phyloP scores from a whole-genome alignment of 2,329 filamentous ascomycete genomes.

The Cytospora piceicola region DNA sequence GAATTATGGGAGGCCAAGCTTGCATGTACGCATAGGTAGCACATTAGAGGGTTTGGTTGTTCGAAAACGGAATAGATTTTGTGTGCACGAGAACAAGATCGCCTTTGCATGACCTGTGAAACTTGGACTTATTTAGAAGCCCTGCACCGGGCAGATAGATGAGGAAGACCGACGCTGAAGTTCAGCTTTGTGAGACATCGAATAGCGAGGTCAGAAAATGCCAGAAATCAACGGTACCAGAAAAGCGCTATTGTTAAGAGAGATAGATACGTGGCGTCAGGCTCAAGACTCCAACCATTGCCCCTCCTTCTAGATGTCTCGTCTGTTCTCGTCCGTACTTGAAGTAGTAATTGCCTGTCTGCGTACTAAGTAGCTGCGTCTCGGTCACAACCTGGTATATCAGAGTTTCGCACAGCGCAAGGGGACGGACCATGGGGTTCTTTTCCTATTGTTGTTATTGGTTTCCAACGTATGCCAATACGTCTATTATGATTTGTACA shows the following conservation, averaged over 20 bases:
- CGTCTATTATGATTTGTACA: conserved; percentile 11
- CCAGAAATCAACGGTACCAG: no score
- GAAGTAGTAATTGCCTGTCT: no score
- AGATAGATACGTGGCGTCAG: no score
- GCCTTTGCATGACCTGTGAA: neutral
- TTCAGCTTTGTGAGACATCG: no score
- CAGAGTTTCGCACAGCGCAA: neutral
- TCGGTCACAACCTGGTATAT: neutral
- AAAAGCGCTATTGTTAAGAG: no score
- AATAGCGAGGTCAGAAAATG: no score
- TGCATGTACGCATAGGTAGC: conserved; percentile 24
- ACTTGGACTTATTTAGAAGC: neutral
- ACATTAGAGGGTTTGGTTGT: conserved; percentile 25
- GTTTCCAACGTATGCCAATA: conserved; percentile 5
- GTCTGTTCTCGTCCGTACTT: neutral
- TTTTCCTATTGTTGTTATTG: neutral
- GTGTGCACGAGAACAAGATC: neutral
- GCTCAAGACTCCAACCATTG: no score
- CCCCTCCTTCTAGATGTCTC: no score
- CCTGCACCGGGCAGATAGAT: no score
- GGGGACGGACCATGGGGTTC: no score
- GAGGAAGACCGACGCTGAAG: no score
- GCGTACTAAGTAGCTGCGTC: neutral
- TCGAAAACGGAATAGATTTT: conserved; percentile 6
- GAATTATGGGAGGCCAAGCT: neutral